Evolutionary conservation across 2,329 filamentous ascomycete species (phyloP), one percentile per base, ranked within the genome.

Genomic region (Aspergillus aculeatus): DNA sequence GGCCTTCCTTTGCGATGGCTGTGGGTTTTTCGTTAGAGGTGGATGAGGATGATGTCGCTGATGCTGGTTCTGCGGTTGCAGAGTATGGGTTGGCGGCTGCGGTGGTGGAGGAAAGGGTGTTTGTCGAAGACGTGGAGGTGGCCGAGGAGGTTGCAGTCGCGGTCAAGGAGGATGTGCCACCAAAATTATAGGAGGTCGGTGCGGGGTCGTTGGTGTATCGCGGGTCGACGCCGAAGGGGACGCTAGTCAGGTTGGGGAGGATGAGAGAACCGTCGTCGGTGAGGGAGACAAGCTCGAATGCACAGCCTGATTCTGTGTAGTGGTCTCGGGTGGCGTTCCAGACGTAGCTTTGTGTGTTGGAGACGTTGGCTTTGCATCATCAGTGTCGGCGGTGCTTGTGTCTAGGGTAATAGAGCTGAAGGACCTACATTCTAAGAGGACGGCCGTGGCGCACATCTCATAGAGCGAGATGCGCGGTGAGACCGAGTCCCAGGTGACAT

Each of bases 401-500:
- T 41, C 6, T 16, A 19, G 38, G 6, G 7, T 6, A 2, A 41
- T 41, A 9, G 38, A 16, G 16, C 11, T 7, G 12, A n/a, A 2
- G 9, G 16, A 31, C 57, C 12, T 23, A 58, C 57, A 31, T 21
- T 47, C 23, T 31, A 58, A 10, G 6, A 52, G 21, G 4, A 29
- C 16, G 1, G 41, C 7, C 9, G 16, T 23, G 2, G 31, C 29
- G 47, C 58, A 60, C 6, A 9, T 4, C 23, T 60, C 54, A 6
- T 53, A 60, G 2, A 60, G 54, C 5, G 54, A 57, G n/a, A 60
- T 29, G 11, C 54, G 54, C 6, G 58, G 49, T 21, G 58, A 48
- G 11, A 57, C 24, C n/a, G 54, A 23, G n/a, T 57, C 44, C 58
- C 58, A 60, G n/a, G 58, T 57, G 5, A 60, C 44, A 44, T 60